Base-by-base conservation (phyloP, 768 basidiomycete genomes). In the Cyclocybe cylindracea region DNA sequence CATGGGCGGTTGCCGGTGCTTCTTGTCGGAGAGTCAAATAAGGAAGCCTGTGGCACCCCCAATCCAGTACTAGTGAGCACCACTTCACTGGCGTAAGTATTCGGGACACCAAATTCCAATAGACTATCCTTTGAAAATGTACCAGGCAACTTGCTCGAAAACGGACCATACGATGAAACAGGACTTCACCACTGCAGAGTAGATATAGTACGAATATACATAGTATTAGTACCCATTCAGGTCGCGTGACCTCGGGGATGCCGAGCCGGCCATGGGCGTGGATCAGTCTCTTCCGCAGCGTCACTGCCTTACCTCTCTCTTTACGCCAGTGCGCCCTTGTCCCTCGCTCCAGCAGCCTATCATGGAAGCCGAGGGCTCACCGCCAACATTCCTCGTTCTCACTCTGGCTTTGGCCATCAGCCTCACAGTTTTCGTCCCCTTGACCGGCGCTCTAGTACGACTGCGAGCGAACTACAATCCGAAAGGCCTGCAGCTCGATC, bases 401-500 rank as follows among this genome's bases (percentile, higher is more conserved):
- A 48, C 80, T 13, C 55, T 75, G 8, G 79, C 84, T 16, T 60
- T 83, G 24, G 69, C 70, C 18, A 39, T 86, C 34, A 83, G 80
- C 34, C 66, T 89, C n/a, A 75, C 71, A 34, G 64, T 87, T 24
- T 70, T 82, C 13, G 80, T 89, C 4, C 82, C 84, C 9, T 69
- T 90, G 10, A 77, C 82, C 7, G 90, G 89, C 4, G 75, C 85
- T 10, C 74, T 91, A 8, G 85, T 92, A 7, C 79, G 90, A 42
- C 84, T 89, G 65, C 78, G 91, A 68, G 89, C 88, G 31, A 91
- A 93, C 64, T 93, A 89, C 73, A 90, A 89, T 62, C 91, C 91
- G 2, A 89, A 87, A 66, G 89, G 87, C 34, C 82, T 94, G 37
- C 88, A 86, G 46, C 77, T 93, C 37, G 91, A 92, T 66, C 72